Conservation (phyloP, 2,329 filamentous ascomycete species). For the Monosporascus sp. region DNA sequence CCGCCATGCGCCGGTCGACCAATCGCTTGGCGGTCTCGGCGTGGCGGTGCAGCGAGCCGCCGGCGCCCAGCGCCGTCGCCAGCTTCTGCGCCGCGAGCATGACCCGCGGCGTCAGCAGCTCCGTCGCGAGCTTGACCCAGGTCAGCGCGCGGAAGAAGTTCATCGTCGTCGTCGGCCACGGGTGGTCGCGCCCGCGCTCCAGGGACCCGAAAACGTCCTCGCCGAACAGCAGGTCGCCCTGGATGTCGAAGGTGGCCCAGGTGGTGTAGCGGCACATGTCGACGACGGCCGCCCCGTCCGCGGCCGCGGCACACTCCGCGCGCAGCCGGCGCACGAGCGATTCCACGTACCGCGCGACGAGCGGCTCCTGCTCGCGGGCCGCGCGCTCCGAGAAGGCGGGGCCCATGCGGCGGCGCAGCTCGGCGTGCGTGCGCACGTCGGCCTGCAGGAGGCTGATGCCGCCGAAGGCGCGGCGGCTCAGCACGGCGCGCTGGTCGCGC, state of each 20-base stretch:
- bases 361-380: slow-evolving; percentile 13
- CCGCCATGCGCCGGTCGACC: slow-evolving; percentile 12
- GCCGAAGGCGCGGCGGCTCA: slow-evolving; percentile 7
- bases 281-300: slow-evolving; percentile 3
- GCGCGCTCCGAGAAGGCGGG: slow-evolving; percentile 14
- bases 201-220: slow-evolving; percentile 12
- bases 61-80: neutral
- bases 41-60: slow-evolving; percentile 3
- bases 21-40: slow-evolving; percentile 6
- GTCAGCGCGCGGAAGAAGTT: slow-evolving; percentile 8
- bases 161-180: slow-evolving; percentile 9
- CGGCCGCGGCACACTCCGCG: neutral
- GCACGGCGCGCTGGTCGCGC: slow-evolving; percentile 8
- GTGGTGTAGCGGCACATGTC: slow-evolving; percentile 12
- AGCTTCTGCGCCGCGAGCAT: neutral
- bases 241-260: slow-evolving; percentile 15
- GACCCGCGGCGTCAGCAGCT: neutral
- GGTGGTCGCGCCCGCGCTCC: slow-evolving; percentile 10
- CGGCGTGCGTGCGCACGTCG: slow-evolving; percentile 10
- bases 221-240: slow-evolving; percentile 14
- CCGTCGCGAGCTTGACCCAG: slow-evolving; percentile 10
- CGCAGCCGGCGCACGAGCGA: slow-evolving; percentile 31
- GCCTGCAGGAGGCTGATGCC: slow-evolving; percentile 18
- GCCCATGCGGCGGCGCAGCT: slow-evolving; percentile 11
- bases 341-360: slow-evolving; percentile 31